These are phyloP conservation scores for Lentinula raphanica DNA, from an alignment of 768 basidiomycete genomes.

Conservation along the genomic window DNA sequence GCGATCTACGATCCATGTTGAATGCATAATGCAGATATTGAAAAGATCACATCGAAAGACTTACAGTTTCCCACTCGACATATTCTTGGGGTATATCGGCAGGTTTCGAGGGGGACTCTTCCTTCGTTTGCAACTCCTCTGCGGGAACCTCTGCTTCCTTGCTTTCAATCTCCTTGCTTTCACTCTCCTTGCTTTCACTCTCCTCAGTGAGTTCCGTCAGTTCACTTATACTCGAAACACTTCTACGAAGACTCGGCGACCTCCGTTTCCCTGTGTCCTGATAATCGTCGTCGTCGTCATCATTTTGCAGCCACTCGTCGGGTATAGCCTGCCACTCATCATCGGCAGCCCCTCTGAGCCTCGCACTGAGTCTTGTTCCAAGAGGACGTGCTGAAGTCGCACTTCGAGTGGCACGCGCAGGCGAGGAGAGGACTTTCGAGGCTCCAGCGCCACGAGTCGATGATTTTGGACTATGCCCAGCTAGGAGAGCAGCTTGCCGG, in stretches of 20 bases:
- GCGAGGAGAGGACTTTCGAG: background rate
- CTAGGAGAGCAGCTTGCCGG: conserved; percentile 34
- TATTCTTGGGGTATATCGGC: conserved; percentile 35
- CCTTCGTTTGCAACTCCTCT: conserved; percentile 21
- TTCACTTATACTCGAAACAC: conserved; percentile 61
- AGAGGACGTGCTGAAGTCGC: conserved; percentile 22
- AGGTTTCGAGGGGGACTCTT: conserved; percentile 10
- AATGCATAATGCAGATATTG: background rate
- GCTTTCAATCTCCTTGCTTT: conserved; percentile 29
- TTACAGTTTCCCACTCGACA: conserved; percentile 89
- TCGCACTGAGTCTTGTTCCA: conserved; percentile 63
- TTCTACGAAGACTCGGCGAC: conserved; percentile 34
- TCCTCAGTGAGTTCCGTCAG: conserved; percentile 70
- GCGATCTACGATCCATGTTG: conserved; percentile 55
- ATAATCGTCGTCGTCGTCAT: conserved; percentile 13
- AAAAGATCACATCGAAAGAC: conserved; percentile 17
- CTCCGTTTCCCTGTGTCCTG: conserved; percentile 12
- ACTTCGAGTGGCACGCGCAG: background rate
- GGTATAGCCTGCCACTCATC: conserved; percentile 81
- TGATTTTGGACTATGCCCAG: background rate
- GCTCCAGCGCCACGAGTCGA: conserved; percentile 11
- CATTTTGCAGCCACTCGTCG: conserved; percentile 59
- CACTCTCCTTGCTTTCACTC: conserved; percentile 18
- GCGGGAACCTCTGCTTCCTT: conserved; percentile 17
- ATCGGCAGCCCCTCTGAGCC: conserved; percentile 48